These are phyloP conservation scores for Rubia yunnanensis DNA, from an alignment of 257 asterid genomes.

Conservation along the genomic window DNA sequence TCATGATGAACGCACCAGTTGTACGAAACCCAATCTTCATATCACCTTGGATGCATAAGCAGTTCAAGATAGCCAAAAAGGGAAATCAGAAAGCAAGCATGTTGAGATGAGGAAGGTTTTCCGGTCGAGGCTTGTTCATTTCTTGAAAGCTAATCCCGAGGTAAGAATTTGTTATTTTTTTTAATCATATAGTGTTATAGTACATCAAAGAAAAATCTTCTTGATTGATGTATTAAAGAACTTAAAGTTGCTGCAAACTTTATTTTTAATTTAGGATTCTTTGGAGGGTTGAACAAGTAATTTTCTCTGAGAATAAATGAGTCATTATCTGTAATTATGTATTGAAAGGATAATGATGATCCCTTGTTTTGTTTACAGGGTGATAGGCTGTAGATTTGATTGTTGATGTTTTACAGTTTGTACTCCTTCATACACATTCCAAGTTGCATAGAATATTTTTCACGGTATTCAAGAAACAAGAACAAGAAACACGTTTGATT, in stretches of 20 bases:
- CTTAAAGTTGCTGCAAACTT: background rate
- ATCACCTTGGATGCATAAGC: constrained; percentile 27
- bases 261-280: background rate
- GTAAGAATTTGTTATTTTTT: constrained; percentile 28
- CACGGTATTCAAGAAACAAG: too few species aligned
- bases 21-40: constrained; percentile 16
- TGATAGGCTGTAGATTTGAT: constrained; percentile 11
- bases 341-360: background rate
- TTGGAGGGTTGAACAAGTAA: background rate
- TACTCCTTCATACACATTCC: too few species aligned
- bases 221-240: background rate
- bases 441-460: too few species aligned
- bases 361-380: constrained; percentile 37
- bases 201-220: too few species aligned
- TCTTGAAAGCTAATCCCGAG: constrained; percentile 60
- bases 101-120: constrained; percentile 53
- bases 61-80: constrained; percentile 20
- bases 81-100: constrained; percentile 33
- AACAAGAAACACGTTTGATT: background rate
- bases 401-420: background rate
- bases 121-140: constrained; percentile 46
- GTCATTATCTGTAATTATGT: too few species aligned
- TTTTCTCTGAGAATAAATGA: too few species aligned
- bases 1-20: background rate
- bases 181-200: too few species aligned